Conservation (phyloP, 345 rosid species). For the Erucastrum elatum region DNA sequence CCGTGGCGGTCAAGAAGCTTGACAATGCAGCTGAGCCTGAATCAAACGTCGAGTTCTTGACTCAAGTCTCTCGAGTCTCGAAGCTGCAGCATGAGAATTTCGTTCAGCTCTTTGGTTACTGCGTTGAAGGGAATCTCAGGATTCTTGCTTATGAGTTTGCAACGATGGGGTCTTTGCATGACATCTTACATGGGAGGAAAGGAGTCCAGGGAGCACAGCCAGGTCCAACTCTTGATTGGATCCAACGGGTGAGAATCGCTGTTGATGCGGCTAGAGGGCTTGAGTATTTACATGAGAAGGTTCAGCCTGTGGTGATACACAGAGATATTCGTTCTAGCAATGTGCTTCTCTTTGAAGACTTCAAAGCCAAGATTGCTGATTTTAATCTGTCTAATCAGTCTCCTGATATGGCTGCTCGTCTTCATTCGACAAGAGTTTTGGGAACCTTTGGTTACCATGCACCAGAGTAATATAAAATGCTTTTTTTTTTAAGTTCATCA, state of each 20-base stretch:
- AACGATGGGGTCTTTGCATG: constrained; percentile 97
- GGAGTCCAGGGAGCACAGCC: constrained; percentile 99
- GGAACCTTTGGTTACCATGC: constrained; percentile 99
- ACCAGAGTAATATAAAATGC: constrained; percentile 56
- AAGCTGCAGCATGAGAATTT: constrained; percentile 80
- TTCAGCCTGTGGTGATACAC: constrained; percentile 81
- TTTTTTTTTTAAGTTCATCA: too few relatives aligned
- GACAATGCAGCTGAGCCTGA: constrained; percentile 84
- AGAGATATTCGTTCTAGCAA: constrained; percentile 97
- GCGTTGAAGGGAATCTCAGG: constrained; percentile 84
- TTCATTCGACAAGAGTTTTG: constrained; percentile 97
- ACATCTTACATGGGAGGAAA: constrained; percentile 92
- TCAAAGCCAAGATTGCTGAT: constrained; percentile 94
- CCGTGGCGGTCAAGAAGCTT: constrained; percentile 78
- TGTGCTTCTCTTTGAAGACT: constrained; percentile 91
- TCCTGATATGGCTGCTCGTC: constrained; percentile 99
- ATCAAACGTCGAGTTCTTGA: constrained; percentile 73
- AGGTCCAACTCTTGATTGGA: constrained; percentile 98
- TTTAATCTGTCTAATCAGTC: constrained; percentile 96
- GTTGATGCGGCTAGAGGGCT: constrained; percentile 95
- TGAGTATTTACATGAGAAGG: constrained; percentile 93
- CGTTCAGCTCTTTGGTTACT: constrained; percentile 81
- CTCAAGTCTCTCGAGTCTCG: constrained; percentile 91
- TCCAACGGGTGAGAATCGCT: constrained; percentile 85
- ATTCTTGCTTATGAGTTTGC: constrained; percentile 95